These are phyloP conservation scores for Gnomoniopsis smithogilvyi DNA, from an alignment of 2,329 filamentous ascomycete genomes.

Conservation along the genomic window DNA sequence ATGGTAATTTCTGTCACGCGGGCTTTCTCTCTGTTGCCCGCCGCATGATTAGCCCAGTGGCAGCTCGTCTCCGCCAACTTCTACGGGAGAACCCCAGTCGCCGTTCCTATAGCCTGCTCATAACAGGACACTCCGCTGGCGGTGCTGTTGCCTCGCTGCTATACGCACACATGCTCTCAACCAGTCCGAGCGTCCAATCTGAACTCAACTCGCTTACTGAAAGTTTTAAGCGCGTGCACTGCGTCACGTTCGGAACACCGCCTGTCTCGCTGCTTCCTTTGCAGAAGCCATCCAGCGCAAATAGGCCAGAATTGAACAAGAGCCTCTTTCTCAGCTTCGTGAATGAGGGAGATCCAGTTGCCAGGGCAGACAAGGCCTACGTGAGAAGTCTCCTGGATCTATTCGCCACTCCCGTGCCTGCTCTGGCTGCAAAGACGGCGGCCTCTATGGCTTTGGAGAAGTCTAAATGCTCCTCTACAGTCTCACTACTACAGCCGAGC, in stretches of 20 bases:
- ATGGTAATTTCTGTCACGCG: slow-evolving; percentile 73
- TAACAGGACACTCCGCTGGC: slow-evolving; percentile 84
- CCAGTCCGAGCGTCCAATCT: slow-evolving; percentile 50
- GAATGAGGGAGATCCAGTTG: slow-evolving; percentile 83
- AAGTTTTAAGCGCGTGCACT: slow-evolving; percentile 77
- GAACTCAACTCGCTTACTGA: slow-evolving; percentile 68
- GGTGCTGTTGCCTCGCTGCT: slow-evolving; percentile 79
- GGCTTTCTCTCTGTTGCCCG: slow-evolving; percentile 76
- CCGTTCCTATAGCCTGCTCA: slow-evolving; percentile 66
- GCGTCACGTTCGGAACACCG: slow-evolving; percentile 81
- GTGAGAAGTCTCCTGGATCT: slow-evolving; percentile 70
- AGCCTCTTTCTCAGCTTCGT: slow-evolving; percentile 76
- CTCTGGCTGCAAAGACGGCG: slow-evolving; percentile 5
- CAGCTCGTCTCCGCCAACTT: slow-evolving; percentile 64
- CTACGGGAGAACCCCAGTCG: slow-evolving; percentile 69
- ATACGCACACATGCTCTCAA: slow-evolving; percentile 76
- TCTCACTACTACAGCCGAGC: slow-evolving; percentile 17
- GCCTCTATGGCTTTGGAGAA: background rate
- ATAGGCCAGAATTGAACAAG: slow-evolving; percentile 47
- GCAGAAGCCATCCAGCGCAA: slow-evolving; percentile 44
- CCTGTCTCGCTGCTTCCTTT: slow-evolving; percentile 72
- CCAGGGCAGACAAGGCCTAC: slow-evolving; percentile 73
- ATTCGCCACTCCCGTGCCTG: slow-evolving; percentile 59
- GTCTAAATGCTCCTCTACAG: slow-evolving; percentile 2
- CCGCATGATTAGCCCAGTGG: slow-evolving; percentile 72